A percentile compares a stretch with the other conserved stretches of the same genome.
Conservation (phyloP, 306 rosid genomes). For the Fragaria nilgerrensis region DNA sequence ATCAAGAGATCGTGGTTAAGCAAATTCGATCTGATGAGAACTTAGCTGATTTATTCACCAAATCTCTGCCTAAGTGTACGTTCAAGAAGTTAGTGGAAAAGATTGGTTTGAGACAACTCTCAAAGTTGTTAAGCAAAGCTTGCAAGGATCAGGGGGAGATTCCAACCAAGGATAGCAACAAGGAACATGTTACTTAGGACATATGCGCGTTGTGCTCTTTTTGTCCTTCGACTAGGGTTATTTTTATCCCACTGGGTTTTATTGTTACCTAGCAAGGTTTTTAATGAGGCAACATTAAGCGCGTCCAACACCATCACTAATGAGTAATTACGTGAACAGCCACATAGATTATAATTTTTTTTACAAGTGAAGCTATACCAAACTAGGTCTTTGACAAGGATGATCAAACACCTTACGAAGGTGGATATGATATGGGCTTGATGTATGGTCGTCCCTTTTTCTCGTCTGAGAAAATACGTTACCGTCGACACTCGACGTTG, state of each 20-base stretch:
- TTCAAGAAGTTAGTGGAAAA: background rate
- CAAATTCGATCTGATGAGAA: background rate
- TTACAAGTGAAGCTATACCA: too few species aligned
- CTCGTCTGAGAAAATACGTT: constrained; percentile 31
- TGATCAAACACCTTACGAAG: constrained; percentile 63
- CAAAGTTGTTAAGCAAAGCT: background rate
- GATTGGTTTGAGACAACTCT: background rate
- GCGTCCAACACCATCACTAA: background rate
- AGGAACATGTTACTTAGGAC: background rate
- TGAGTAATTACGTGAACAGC: too few species aligned
- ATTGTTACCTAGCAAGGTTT: background rate
- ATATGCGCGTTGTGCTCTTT: background rate
- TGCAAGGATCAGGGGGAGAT: background rate
- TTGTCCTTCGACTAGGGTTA: background rate
- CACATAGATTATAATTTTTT: too few species aligned
- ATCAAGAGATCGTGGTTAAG: background rate
- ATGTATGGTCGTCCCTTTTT: constrained; percentile 55
- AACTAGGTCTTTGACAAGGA: background rate
- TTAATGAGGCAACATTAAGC: background rate
- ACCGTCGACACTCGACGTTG: background rate
- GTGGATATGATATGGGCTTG: constrained; percentile 50
- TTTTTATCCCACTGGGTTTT: background rate
- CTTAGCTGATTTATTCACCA: constrained; percentile 4
- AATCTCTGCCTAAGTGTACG: background rate
- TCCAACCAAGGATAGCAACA: background rate